Evolutionary conservation across 148 eudicot genomes (phyloP).

Genomic region (Cornus florida): DNA sequence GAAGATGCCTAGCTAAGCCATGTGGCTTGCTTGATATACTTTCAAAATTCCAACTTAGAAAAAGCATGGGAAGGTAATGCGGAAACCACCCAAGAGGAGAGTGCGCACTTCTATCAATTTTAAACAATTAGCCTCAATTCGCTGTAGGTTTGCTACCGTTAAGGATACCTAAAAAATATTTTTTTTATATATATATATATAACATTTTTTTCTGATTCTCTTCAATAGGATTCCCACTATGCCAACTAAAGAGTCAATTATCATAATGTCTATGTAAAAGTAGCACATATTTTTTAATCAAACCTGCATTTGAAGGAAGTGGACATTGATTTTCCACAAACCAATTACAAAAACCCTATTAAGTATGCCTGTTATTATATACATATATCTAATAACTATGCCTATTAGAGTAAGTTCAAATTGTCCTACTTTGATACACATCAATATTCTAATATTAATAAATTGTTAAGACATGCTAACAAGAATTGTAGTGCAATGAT

Average conservation of each 20-base stretch:
- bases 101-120: not conserved
- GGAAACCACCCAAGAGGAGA: conserved; percentile 13
- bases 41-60: conserved; percentile 11
- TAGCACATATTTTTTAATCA: not conserved
- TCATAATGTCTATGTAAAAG: not conserved
- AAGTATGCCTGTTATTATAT: not conserved
- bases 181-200: too few species aligned
- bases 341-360: not conserved
- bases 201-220: conserved; percentile 19
- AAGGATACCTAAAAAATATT: not conserved
- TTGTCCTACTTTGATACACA: not conserved
- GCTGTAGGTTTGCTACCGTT: conserved; percentile 16
- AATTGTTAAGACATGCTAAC: too few species aligned
- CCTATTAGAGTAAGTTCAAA: not conserved
- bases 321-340: not conserved
- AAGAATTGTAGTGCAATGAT: too few species aligned
- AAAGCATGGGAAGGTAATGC: not conserved
- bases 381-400: too few species aligned
- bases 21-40: not conserved
- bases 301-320: not conserved
- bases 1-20: conserved; percentile 12
- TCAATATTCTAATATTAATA: not conserved
- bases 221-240: conserved; percentile 14
- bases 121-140: not conserved
- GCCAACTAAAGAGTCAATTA: conserved; percentile 10